These are phyloP conservation scores for Saccharum spontaneum DNA, from an alignment of 176 grass and related monocot genomes.

Conservation along the genomic window DNA sequence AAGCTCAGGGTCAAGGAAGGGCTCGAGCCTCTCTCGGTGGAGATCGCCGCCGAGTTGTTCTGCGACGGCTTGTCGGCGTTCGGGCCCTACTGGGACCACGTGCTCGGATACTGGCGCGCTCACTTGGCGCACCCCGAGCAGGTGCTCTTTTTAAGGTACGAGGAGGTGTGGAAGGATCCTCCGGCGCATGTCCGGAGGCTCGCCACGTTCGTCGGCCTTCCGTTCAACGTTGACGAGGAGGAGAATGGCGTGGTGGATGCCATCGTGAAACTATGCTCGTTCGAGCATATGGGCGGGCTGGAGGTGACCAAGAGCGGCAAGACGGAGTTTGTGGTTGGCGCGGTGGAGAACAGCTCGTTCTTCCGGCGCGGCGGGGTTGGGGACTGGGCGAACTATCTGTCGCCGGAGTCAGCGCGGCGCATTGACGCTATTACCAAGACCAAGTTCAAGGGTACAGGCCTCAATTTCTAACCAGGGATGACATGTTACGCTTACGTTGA, in stretches of 20 bases:
- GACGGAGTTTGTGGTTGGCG: background rate
- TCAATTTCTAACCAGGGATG: background rate
- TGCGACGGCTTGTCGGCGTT: slow-evolving; percentile 1
- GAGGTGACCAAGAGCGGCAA: slow-evolving; percentile 8
- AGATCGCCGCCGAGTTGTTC: background rate
- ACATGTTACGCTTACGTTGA: no score
- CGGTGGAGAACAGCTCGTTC: background rate
- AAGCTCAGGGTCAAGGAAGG: background rate
- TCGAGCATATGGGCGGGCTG: slow-evolving; percentile 22
- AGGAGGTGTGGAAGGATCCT: background rate
- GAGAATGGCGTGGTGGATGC: background rate
- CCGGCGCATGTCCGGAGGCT: slow-evolving; percentile 5
- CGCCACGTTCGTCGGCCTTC: background rate
- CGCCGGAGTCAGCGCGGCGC: background rate
- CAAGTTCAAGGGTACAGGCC: background rate
- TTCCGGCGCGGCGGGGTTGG: slow-evolving; percentile 19
- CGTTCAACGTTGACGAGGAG: slow-evolving; percentile 1
- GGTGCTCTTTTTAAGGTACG: slow-evolving; percentile 44
- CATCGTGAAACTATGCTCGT: slow-evolving; percentile 28
- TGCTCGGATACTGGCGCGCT: slow-evolving; percentile 30
- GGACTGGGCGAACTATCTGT: slow-evolving; percentile 34
- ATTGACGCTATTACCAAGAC: slow-evolving; percentile 3
- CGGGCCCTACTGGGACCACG: slow-evolving; percentile 31
- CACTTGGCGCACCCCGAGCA: background rate
- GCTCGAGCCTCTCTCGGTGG: background rate